phyloP scores from a whole-genome alignment of 1,284 basidiomycete genomes.

The Cutaneotrichosporon curvatum region DNA sequence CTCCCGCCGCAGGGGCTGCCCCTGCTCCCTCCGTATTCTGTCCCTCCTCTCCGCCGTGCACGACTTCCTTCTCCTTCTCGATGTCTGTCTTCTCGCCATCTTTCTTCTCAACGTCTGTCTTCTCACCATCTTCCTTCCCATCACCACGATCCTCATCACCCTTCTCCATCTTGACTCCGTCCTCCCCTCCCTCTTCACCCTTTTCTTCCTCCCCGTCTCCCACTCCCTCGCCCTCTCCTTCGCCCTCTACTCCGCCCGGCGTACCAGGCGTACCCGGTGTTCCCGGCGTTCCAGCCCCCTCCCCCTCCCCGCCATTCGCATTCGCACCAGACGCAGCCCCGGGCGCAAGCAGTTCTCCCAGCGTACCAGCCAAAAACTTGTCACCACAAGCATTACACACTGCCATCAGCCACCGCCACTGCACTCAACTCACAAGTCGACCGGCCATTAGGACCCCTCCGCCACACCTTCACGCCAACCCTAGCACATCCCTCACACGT shows the following conservation, averaged over 20 bases:
- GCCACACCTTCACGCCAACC: slow-evolving; percentile 34
- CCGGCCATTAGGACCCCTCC: slow-evolving; percentile 34
- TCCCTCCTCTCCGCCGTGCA: background rate
- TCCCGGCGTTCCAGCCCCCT: no score
- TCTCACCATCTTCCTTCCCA: slow-evolving; percentile 1
- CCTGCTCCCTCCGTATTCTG: background rate
- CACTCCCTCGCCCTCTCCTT: background rate
- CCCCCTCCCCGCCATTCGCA: slow-evolving; percentile 3
- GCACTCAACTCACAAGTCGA: slow-evolving; percentile 36
- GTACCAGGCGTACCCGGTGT: background rate
- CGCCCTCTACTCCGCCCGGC: background rate
- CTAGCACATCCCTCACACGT: slow-evolving; percentile 38
- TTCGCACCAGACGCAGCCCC: slow-evolving; percentile 19
- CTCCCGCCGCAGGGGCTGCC: background rate
- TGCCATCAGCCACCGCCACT: slow-evolving; percentile 4
- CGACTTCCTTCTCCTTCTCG: slow-evolving; percentile 41
- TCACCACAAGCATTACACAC: slow-evolving; percentile 42
- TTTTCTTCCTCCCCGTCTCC: background rate
- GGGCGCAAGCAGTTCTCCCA: slow-evolving; percentile 32
- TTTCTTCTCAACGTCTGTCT: background rate
- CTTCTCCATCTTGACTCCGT: background rate
- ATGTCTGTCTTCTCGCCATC: background rate
- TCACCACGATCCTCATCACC: background rate
- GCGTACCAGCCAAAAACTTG: slow-evolving; percentile 28
- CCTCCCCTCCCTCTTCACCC: background rate